Evolutionary conservation across 2,329 filamentous ascomycete genomes (phyloP).

Genomic region (Cadophora sp.): DNA sequence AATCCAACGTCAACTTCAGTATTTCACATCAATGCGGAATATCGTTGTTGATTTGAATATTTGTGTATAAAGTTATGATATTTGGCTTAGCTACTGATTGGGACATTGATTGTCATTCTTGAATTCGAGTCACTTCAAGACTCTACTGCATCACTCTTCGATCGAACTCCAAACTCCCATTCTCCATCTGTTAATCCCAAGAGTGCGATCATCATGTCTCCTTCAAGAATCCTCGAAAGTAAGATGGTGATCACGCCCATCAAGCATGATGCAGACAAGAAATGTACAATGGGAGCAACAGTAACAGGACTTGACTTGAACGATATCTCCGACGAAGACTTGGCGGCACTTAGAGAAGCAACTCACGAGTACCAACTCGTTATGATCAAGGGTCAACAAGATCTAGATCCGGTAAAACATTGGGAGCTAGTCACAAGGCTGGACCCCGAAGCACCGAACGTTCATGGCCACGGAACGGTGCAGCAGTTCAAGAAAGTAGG

Average conservation of each 20-base stretch:
- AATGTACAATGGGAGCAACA: constrained; percentile 46
- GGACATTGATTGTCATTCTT: not conserved
- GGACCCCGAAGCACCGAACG: constrained; percentile 49
- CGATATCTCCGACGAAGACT: constrained; percentile 47
- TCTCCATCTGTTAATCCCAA: not conserved
- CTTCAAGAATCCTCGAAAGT: constrained; percentile 27
- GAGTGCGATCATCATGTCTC: constrained; percentile 29
- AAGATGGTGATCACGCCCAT: constrained; percentile 29
- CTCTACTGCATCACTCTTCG: not conserved
- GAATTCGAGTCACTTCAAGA: not conserved
- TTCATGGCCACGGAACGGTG: constrained; percentile 52
- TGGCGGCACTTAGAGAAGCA: constrained; percentile 47
- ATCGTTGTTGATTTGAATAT: not conserved
- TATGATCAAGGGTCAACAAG: constrained; percentile 51
- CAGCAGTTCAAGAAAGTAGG: constrained; percentile 50
- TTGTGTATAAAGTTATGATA: not conserved
- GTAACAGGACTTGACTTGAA: constrained; percentile 49
- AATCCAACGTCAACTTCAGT: constrained; percentile 9
- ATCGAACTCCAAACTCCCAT: not conserved
- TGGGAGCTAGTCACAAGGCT: constrained; percentile 54
- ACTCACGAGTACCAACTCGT: constrained; percentile 54
- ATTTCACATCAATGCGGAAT: constrained; percentile 1
- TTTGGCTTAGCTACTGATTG: not conserved
- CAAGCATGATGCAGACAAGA: constrained; percentile 35
- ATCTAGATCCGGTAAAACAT: constrained; percentile 50